Evolutionary conservation across 495 filamentous ascomycete genomes (phyloP), one percentile per base, ranked within the genome.

Genomic region (Monascus purpureus): DNA sequence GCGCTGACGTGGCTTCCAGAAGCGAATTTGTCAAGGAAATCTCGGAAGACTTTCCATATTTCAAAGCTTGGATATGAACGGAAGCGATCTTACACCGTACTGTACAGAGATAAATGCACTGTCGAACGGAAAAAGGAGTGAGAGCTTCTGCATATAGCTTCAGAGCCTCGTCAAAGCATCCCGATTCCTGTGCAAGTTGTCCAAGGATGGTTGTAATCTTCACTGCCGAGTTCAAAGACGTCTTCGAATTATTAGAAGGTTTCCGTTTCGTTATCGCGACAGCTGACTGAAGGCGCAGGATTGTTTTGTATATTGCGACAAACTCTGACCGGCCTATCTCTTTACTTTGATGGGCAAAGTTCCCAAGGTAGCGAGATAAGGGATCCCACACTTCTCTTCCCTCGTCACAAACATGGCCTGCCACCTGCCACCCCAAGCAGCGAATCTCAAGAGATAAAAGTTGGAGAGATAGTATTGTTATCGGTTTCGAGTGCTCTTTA

Each of bases 371-470:
- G 24, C 73, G 70, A 3, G 68, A 56, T 23, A 87, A 66, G 8
- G 84, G 83, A 3, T 73, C 65, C 29, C 77, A 50, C 31, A 92
- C 48, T 17, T 93, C 82, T 45, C 73, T 80, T 15, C 65, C 65
- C 13, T 71, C 49, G 35, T 92, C 68, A 11, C 67, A 73, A 13
- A 72, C 42, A 46, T 90, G 85, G n/a, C 66, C 63, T 3, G 74
- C 72, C 19, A 86, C 30, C 22, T 61, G 72, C 84, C 83, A 88
- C 55, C 77, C 82, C 32, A 69, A 53, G 11, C 71, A 51, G 5
- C 82, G 71, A 19, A 73, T 63, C 30, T 73, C 67, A 9, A 93
- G 57, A 1, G 75, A 81, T 0, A 84, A 41, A 1, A 68, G 47
- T 41, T 93, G 83, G 8, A 92, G 47, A 23, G 61, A 65, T 9